Evolutionary conservation across 768 basidiomycete species (phyloP), one percentile per base, ranked within the genome.

Genomic region (Suillus paluster): DNA sequence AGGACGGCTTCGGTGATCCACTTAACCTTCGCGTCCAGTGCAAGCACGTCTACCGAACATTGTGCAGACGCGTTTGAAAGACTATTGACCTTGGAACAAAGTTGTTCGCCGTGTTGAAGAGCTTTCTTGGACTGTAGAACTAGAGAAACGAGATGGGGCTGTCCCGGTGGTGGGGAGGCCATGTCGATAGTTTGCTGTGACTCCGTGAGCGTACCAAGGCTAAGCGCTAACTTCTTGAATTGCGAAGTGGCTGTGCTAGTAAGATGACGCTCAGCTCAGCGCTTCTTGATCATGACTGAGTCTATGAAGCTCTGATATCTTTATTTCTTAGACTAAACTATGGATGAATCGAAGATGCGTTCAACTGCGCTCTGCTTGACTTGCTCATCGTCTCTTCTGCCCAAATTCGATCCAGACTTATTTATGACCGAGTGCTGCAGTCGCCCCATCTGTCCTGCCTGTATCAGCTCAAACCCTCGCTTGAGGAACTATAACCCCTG

Each of bases 121-220:
- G 91, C 92, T 68, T 90, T 91, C 81, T 93, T 90, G 2, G 92
- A 93, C 68, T 91, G 88, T 1, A 90, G 78, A 12, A 92, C 90
- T 11, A 95, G 85, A 25, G 90, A 86, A 38, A 91, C 83, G 23
- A 94, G 84, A 63, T 90, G 85, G 4, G 88, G 83, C 59, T 85
- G 84, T 57, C 57, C 48, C 17, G 58, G 53, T 36, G 69, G 62
- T 27, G 65, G 59, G 17, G 71, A 69, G 5, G 65, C 50, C 73
- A 75, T 73, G 59, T 53, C 53, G 41, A n/a, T n/a, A n/a, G n/a
- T n/a, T 21, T 53, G 23, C 34, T 19, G 41, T n/a, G n/a, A n/a
- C n/a, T n/a, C 12, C 10, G 54, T 57, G 42, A 45, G 10, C 34
- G 55, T 38, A 21, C 33, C 34, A 21, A 33, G 19, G 49, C 48